phyloP scores from a whole-genome alignment of 345 rosid species.

The Salix brachista region DNA sequence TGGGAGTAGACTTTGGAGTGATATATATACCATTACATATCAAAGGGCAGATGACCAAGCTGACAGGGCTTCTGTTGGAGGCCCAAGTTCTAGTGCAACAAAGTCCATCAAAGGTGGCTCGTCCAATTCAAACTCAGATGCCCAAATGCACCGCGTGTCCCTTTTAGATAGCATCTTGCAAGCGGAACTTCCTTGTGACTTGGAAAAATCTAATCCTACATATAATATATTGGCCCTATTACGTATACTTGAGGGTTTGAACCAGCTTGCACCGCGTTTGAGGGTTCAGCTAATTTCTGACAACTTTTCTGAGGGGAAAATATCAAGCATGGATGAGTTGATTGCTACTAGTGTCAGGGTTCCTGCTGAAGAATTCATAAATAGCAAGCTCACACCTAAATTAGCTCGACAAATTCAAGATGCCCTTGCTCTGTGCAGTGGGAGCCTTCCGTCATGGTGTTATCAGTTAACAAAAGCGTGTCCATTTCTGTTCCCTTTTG shows the following conservation, averaged over 20 bases:
- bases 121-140: slow-evolving; percentile 44
- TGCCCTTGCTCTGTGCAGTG: slow-evolving; percentile 97
- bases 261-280: slow-evolving; percentile 85
- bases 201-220: slow-evolving; percentile 88
- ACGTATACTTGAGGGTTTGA: slow-evolving; percentile 86
- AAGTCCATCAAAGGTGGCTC: slow-evolving; percentile 57
- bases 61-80: slow-evolving; percentile 64
- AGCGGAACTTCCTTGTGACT: slow-evolving; percentile 88
- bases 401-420: slow-evolving; percentile 97
- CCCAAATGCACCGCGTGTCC: slow-evolving; percentile 47
- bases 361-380: slow-evolving; percentile 74
- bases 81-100: slow-evolving; percentile 48
- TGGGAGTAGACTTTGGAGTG: slow-evolving; percentile 85
- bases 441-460: slow-evolving; percentile 98
- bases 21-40: slow-evolving; percentile 84
- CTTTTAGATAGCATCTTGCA: slow-evolving; percentile 90
- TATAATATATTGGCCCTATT: slow-evolving; percentile 78
- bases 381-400: slow-evolving; percentile 93
- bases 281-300: slow-evolving; percentile 63
- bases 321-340: slow-evolving; percentile 48
- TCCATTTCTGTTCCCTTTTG: slow-evolving; percentile 96
- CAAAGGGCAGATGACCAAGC: slow-evolving; percentile 80
- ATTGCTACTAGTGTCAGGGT: slow-evolving; percentile 51
- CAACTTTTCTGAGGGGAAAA: slow-evolving; percentile 67
- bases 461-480: slow-evolving; percentile 95